Conservation (phyloP, 2,329 filamentous ascomycete genomes). For the Pseudohalonectria lignicola region DNA sequence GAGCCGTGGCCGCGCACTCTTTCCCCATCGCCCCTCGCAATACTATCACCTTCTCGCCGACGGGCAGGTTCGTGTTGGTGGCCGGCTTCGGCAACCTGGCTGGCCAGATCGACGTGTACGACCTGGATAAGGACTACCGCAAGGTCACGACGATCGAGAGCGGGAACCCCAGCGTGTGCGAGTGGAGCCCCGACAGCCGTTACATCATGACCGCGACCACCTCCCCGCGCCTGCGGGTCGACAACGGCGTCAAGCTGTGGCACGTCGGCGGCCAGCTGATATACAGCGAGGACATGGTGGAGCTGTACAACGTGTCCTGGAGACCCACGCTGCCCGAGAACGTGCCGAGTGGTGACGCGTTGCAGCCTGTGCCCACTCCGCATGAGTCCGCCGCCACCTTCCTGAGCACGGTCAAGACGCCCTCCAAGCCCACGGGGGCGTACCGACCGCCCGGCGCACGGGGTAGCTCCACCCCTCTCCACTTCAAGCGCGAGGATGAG, state of each 20-base stretch:
- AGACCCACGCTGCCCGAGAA: conserved; percentile 58
- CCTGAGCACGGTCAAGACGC: conserved; percentile 79
- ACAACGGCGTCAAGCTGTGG: conserved; percentile 94
- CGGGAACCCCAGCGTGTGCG: conserved; percentile 89
- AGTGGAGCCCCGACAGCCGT: conserved; percentile 93
- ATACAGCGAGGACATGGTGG: conserved; percentile 92
- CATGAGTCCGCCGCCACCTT: conserved; percentile 77
- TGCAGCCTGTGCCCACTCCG: conserved; percentile 63
- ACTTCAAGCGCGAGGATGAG: conserved; percentile 97
- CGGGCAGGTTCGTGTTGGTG: conserved; percentile 83
- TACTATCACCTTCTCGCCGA: conserved; percentile 89
- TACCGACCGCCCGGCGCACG: conserved; percentile 92
- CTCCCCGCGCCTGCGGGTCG: conserved; percentile 85
- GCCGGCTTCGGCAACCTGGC: conserved; percentile 96
- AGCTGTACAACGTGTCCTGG: conserved; percentile 88
- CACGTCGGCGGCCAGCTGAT: conserved; percentile 86
- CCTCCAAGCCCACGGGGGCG: conserved; percentile 92
- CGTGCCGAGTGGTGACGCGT: conserved; percentile 51
- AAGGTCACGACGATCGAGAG: conserved; percentile 93
- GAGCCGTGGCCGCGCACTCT: conserved; percentile 69
- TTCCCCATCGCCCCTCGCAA: conserved; percentile 86
- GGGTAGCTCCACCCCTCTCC: conserved; percentile 76
- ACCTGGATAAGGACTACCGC: conserved; percentile 83
- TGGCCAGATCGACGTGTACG: conserved; percentile 95
- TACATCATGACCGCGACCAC: conserved; percentile 98